Conservation (phyloP, 352 stramenopile genomes). For the Pythium coloratum region DNA sequence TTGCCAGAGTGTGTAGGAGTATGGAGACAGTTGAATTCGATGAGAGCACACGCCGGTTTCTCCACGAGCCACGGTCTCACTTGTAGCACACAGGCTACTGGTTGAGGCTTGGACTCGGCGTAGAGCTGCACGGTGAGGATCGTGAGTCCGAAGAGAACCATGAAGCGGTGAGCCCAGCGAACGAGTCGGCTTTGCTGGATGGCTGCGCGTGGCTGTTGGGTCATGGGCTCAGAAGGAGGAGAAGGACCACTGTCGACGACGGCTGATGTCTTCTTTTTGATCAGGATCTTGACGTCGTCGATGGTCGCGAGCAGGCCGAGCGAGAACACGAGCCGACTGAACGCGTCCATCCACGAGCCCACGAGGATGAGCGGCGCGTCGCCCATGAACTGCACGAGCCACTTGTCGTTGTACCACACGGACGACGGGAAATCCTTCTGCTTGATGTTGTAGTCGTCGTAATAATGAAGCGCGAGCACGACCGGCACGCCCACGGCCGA, state of each 20-base stretch:
- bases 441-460: constrained; percentile 2
- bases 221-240: too few relatives aligned
- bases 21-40: constrained; percentile 20
- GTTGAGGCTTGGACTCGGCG: constrained; percentile 4
- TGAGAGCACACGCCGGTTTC: constrained; percentile 14
- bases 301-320: constrained; percentile 19
- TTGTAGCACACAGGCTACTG: neutral
- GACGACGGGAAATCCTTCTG: neutral
- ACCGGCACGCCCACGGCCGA: constrained; percentile 6
- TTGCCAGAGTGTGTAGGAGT: neutral
- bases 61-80: constrained; percentile 15
- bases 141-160: constrained; percentile 5
- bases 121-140: constrained; percentile 13
- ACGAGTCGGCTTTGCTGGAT: neutral
- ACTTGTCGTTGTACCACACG: constrained; percentile 21
- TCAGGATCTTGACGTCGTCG: constrained; percentile 22
- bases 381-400: constrained; percentile 12
- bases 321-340: constrained; percentile 23
- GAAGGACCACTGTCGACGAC: neutral
- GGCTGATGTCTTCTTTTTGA: neutral
- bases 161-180: constrained; percentile 3
- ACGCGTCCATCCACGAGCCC: constrained; percentile 4
- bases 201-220: too few relatives aligned
- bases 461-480: neutral
- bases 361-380: constrained; percentile 15